Evolutionary conservation across 129 eudicot genomes (phyloP), one percentile per base, ranked within the genome.

Genomic region (Lactuca sativa): DNA sequence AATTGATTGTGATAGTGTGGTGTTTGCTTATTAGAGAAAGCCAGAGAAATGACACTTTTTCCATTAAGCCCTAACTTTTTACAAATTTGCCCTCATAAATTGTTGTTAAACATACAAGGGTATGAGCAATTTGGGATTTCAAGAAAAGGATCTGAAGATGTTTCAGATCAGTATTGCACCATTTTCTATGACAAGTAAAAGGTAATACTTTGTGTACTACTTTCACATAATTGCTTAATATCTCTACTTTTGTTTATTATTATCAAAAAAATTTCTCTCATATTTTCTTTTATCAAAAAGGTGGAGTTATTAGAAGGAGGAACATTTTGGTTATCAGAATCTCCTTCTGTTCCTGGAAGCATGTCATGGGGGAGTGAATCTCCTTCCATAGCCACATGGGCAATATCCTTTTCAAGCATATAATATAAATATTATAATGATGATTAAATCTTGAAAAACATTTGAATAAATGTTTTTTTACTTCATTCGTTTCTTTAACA

Each of bases 331-430:
- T 66, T 93, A 70, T 93, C 98, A 6, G 98, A 93, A 68, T 86
- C 98, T 4, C 98, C 98, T 55, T 93, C 98, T 12, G 98, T 93
- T 25, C 95, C 98, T 57, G 98, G 98, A 80, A 93, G 98, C 83
- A 81, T 75, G 80, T 93, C 98, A 43, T 93, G 98, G 98, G 98
- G 96, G 16, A 82, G 95, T 66, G 74, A 67, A 67, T 88, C 81
- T 77, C 98, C 98, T 6, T 83, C 95, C 80, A 83, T 89, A 55
- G 89, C 96, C 10, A 93, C 98, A 74, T 93, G 98, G 98, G 96
- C 98, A 59, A 93, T 93, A 93, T 93, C 98, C 98, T 93, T 84
- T 68, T 69, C 54, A 7, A 58, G 56, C 61, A 37, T 59, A 80
- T 64, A n/a, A n/a, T n/a, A n/a, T n/a, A n/a, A n/a, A 67, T 18